Percentiles rank a stretch among this genome's conserved stretches.
These are phyloP conservation scores for Phaeophleospora eucalypticola DNA, from an alignment of 2,329 filamentous ascomycete genomes.

Conservation along the genomic window DNA sequence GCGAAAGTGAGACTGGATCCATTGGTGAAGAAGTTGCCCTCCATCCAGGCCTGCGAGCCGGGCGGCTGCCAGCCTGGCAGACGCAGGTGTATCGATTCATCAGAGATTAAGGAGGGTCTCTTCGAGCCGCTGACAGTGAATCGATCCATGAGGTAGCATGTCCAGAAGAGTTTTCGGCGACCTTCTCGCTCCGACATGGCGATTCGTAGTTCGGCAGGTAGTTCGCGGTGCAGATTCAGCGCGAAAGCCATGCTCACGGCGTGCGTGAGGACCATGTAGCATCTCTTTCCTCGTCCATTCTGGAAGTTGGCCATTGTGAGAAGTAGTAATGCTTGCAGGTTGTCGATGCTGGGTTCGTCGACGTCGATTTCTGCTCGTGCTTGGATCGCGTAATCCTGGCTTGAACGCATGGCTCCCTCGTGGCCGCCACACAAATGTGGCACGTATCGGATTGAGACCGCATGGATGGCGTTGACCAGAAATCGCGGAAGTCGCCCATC, in stretches of 20 bases:
- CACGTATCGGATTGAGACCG: constrained; percentile 59
- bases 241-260: constrained; percentile 80
- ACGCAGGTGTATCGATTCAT: constrained; percentile 70
- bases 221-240: constrained; percentile 74
- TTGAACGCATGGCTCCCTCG: constrained; percentile 62
- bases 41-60: constrained; percentile 60
- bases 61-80: constrained; percentile 71
- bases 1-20: constrained; percentile 65
- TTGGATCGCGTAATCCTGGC: constrained; percentile 68
- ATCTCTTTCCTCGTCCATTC: constrained; percentile 74
- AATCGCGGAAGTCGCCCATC: constrained; percentile 58
- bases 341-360: constrained; percentile 76
- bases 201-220: constrained; percentile 59
- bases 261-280: constrained; percentile 78
- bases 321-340: constrained; percentile 66
- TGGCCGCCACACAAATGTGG: constrained; percentile 61
- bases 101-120: constrained; percentile 72
- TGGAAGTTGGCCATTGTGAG: constrained; percentile 73
- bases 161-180: constrained; percentile 79
- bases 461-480: constrained; percentile 52
- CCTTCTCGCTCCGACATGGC: constrained; percentile 69
- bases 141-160: constrained; percentile 81
- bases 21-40: constrained; percentile 77
- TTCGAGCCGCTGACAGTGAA: constrained; percentile 78
- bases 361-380: constrained; percentile 68